Base-by-base conservation (phyloP, 2,329 filamentous ascomycete species). In the Xylaria sp. region DNA sequence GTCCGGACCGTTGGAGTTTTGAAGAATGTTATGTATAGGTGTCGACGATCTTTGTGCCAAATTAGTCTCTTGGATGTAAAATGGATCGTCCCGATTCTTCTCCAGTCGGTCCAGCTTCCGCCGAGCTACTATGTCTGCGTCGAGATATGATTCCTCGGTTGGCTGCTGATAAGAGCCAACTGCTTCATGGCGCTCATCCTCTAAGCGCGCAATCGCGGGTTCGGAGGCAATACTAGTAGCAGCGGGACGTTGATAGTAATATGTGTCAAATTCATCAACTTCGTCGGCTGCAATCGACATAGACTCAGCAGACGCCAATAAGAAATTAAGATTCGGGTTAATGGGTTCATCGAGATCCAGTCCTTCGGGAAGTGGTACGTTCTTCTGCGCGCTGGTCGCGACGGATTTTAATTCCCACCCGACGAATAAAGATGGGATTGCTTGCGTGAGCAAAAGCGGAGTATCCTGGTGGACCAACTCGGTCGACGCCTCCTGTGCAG, bases 391-490 rank as follows among this genome's bases (percentile, higher is more conserved):
- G 53, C 89, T 90, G 4, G 83, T 79, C 1, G 96, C 93, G 10
- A 99, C 95, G 0, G 96, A 97, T 73, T 98, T 97, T 42, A 99
- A 85, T 72, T 97, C 94, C 81, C 93, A 89, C 0, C 94, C 94
- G 6, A 87, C 85, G 78, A 98, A 98, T 2, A 99, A 84, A 1
- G 91, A 91, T 1, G 96, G 95, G 64, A 99, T 93, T 3, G 94
- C 94, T 77, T 97, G 93, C 0, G 94, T 97, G 5, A 99, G 87
- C 2, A 99, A 86, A 15, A 97, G 83, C 2, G 96, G 96, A 10
- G 93, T 86, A 71, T 96, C 91, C 72, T 89, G 86, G 28, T 85
- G 80, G 4, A 81, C 71, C 1, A 84, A 81, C 38, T 86, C 85
- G 0, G 83, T 86, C 1, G 86, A 86, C 15, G 87, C 82, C 11